Evolutionary conservation across 2,329 filamentous ascomycete genomes (phyloP).

Genomic region (Blastomyces gilchristii): DNA sequence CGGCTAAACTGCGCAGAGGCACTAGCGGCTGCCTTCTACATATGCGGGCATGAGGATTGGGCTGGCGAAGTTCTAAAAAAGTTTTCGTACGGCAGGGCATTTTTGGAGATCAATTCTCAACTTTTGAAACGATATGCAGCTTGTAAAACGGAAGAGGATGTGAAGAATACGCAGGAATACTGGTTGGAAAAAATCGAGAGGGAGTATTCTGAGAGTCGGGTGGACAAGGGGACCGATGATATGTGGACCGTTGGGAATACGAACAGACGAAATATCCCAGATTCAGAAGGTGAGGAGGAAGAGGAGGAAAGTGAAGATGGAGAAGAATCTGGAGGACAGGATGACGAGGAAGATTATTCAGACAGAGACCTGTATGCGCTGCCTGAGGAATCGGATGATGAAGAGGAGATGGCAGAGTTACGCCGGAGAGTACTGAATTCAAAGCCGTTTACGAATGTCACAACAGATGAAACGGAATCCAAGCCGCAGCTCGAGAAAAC

Average conservation of each 20-base stretch:
- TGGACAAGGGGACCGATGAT: conserved; percentile 50
- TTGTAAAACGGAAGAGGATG: conserved; percentile 66
- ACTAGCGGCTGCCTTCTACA: conserved; percentile 81
- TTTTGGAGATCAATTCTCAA: conserved; percentile 79
- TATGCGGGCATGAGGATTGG: conserved; percentile 88
- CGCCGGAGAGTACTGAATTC: conserved; percentile 81
- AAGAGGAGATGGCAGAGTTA: conserved; percentile 87
- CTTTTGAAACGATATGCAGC: conserved; percentile 76
- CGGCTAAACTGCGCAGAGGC: conserved; percentile 92
- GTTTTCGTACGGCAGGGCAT: conserved; percentile 80
- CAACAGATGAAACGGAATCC: conserved; percentile 30
- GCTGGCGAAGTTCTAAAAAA: conserved; percentile 70
- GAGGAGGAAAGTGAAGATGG: conserved; percentile 35
- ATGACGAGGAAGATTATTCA: conserved; percentile 37
- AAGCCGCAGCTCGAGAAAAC: conserved; percentile 55
- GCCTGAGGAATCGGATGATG: conserved; percentile 69
- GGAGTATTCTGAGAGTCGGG: conserved; percentile 74
- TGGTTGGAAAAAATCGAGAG: conserved; percentile 86
- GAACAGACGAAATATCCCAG: conserved; percentile 52
- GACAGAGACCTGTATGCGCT: conserved; percentile 60
- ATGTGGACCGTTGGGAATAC: conserved; percentile 87
- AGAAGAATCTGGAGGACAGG: conserved; percentile 36
- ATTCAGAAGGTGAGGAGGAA: conserved; percentile 31
- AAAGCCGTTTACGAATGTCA: conserved; percentile 58
- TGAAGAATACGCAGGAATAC: conserved; percentile 74